Evolutionary conservation across 352 stramenopile genomes (phyloP), one percentile per base, ranked within the genome.

Genomic region (Globisporangium iwayamae): DNA sequence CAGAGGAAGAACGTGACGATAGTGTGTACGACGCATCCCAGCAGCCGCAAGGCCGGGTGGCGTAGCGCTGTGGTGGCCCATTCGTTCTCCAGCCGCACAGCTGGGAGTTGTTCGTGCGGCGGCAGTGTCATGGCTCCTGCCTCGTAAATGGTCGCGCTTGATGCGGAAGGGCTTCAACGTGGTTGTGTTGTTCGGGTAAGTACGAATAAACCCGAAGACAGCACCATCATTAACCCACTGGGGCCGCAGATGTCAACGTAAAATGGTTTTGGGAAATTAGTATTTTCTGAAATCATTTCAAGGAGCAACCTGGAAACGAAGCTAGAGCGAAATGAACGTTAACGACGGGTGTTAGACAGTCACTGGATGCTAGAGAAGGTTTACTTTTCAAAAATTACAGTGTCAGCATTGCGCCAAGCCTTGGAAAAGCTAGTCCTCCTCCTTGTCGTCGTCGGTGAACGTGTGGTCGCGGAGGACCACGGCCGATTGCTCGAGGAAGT

Each of bases 401-500:
- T 28, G 25, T 2, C 25, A 28, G 25, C 25, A 28, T 28, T 28
- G 25, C 25, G 25, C 25, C 25, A 28, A 28, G 25, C 25, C 25
- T 28, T 28, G 1, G 25, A 28, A 28, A 28, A 28, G 25, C 25
- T 28, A 28, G 25, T 28, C 25, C 30, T 48, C 34, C 22, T 63
- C 59, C 4, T 66, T 65, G 8, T 63, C 56, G 30, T 76, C 60
- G 28, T 72, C 70, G 6, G 48, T 65, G 43, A 91, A 90, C 6
- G 79, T 90, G 54, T 90, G 76, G 8, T 60, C 56, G 6, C 84
- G 73, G 9, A 90, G 59, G 11, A 90, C 74, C 6, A 63, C 70
- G 5, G 82, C 82, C 9, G 80, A 80, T 48, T 89, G 75, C 13
- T 73, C 73, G 11, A 90, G 72, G 28, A 75, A 88, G 6, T 68